Conservation (phyloP, 495 filamentous ascomycete genomes). For the Elaphomyces granulatus region DNA sequence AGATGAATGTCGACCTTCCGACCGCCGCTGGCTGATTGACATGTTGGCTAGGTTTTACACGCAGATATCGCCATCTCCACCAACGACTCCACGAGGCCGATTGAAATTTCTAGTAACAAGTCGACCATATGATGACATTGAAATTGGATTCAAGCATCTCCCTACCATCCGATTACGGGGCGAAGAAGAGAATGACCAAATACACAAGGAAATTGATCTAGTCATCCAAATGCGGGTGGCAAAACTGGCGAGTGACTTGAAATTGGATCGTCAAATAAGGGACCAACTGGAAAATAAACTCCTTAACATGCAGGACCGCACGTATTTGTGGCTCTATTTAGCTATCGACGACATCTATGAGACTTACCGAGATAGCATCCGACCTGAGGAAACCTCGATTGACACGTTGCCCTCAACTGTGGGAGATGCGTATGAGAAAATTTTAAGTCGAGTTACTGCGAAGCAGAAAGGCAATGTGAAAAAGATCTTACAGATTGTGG, state of each 20-base stretch:
- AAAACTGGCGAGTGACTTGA: constrained; percentile 3
- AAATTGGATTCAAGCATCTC: constrained; percentile 2
- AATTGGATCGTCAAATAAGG: constrained; percentile 1
- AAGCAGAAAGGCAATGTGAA: constrained; percentile 4
- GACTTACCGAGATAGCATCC: constrained; percentile 7
- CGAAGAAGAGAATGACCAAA: constrained; percentile 21
- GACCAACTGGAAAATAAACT: constrained; percentile 5
- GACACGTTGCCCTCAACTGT: constrained; percentile 7
- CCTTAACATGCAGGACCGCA: constrained; percentile 9
- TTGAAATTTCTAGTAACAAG: constrained; percentile 20
- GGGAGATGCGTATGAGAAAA: constrained; percentile 10
- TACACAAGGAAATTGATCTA: constrained; percentile 23
- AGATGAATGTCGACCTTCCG: constrained; percentile 7
- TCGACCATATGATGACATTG: constrained; percentile 17
- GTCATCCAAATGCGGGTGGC: constrained; percentile 19
- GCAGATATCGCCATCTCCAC: background rate
- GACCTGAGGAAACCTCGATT: constrained; percentile 6
- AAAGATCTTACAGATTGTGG: constrained; percentile 23
- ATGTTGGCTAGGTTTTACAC: constrained; percentile 3
- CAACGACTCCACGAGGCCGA: background rate
- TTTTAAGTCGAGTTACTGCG: constrained; percentile 7
- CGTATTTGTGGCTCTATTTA: constrained; percentile 14
- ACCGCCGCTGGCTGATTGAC: constrained; percentile 9
- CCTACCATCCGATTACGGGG: constrained; percentile 10
- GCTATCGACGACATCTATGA: constrained; percentile 4